Base-by-base conservation (phyloP, 2,329 filamentous ascomycete species). In the Fragosphaeria purpurea region DNA sequence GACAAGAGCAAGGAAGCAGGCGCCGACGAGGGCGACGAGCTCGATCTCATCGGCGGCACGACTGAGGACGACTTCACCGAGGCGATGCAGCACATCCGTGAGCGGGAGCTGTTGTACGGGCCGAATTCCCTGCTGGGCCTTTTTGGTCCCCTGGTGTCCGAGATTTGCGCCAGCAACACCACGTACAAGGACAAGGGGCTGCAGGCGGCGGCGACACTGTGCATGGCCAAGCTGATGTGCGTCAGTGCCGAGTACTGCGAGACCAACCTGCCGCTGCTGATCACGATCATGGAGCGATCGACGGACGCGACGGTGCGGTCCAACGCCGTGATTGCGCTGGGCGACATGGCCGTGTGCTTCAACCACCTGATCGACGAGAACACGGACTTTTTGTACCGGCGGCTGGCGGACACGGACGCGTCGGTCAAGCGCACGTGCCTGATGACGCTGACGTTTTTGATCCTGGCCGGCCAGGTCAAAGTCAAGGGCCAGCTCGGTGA, bases 281-380 rank as follows among this genome's bases (percentile, higher is more conserved):
- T 98, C 67, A 97, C 91, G 12, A 97, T 98, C 61, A 90, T 98
- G 74, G 93, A 98, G 70, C 84, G 89, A 34, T 96, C 89, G 2
- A 80, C 88, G 35, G 88, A 96, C 61, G 86, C 94, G 1, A 95
- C 90, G 13, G 91, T 95, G 40, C 84, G 93, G 47, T 95, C 88
- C 60, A 98, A 98, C 63, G 88, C 94, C 8, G 94, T 98, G 13
- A 95, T 98, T 59, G 91, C 93, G 0, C 80, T 98, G 0, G 93
- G 93, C 40, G 93, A 98, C 64, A 98, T 98, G 93, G 94, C 94
- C 0, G 93, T 98, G 30, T 96, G 90, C 76, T 98, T 98, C 77
- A 98, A 98, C 63, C 93, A 98, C 63, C 79, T 98, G 46, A 96
- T 98, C 59, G 94, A 98, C 63, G 94, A 98, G 69, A 97, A 98